Percentiles rank a stretch among this genome's conserved stretches.
Conservation (phyloP, 345 rosid species). For the Pistacia integerrima region DNA sequence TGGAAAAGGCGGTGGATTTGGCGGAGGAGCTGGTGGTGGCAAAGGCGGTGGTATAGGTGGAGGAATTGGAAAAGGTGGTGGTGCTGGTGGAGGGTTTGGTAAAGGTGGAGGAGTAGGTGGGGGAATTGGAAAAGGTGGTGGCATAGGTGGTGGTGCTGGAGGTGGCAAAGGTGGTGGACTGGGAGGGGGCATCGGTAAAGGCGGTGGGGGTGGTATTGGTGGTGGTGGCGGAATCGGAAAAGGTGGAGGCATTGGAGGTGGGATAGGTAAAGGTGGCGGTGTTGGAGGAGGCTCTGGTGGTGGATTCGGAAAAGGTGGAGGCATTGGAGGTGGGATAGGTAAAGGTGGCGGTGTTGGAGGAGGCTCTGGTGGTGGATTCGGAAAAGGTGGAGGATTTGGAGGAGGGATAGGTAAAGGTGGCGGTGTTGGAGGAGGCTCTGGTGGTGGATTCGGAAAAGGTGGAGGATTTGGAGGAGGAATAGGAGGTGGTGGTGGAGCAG, state of each 20-base stretch:
- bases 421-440: slow-evolving; percentile 18
- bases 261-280: slow-evolving; percentile 11
- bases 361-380: slow-evolving; percentile 23
- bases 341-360: slow-evolving; percentile 1
- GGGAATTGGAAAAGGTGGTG: slow-evolving; percentile 30
- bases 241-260: slow-evolving; percentile 15
- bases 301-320: slow-evolving; percentile 18
- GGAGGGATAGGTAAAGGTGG: neutral
- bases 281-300: slow-evolving; percentile 23
- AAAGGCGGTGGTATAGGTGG: slow-evolving; percentile 32
- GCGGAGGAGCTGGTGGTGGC: slow-evolving; percentile 28
- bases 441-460: slow-evolving; percentile 12
- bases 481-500: slow-evolving; percentile 15
- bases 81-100: slow-evolving; percentile 29
- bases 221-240: slow-evolving; percentile 16
- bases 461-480: slow-evolving; percentile 7
- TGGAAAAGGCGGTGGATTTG: slow-evolving; percentile 31
- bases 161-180: slow-evolving; percentile 24
- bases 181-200: slow-evolving; percentile 12
- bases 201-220: slow-evolving; percentile 23
- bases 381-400: slow-evolving; percentile 5
- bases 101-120: slow-evolving; percentile 28
- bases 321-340: neutral
- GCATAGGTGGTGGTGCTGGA: slow-evolving; percentile 11
- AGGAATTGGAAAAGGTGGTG: slow-evolving; percentile 20